phyloP scores from a whole-genome alignment of 371 early-diverging fungal species.

The Apophysomyces trapeziformis region DNA sequence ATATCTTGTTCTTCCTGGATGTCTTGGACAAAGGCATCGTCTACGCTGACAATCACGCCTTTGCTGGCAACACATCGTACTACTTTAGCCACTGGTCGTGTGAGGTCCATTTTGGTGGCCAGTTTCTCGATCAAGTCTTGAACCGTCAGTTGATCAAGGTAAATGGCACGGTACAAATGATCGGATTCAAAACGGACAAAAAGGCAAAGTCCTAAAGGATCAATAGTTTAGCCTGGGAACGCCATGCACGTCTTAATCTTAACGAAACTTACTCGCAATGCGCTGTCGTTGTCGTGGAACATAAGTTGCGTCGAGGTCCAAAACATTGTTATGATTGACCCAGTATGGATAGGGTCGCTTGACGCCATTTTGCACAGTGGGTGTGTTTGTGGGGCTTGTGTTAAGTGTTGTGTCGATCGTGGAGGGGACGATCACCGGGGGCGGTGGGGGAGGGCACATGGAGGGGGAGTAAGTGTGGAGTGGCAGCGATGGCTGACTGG shows the following conservation, averaged over 20 bases:
- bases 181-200: conserved; percentile 49
- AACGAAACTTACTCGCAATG: conserved; percentile 5
- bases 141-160: conserved; percentile 55
- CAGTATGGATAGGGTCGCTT: not conserved
- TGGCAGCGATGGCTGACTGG: not conserved
- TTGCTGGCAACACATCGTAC: conserved; percentile 34
- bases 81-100: conserved; percentile 37
- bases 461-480: too few species aligned
- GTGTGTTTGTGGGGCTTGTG: too few species aligned
- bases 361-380: not conserved
- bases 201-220: conserved; percentile 46
- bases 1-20: conserved; percentile 61
- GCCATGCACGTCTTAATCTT: not conserved
- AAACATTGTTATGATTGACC: conserved; percentile 1
- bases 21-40: conserved; percentile 55
- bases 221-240: conserved; percentile 8
- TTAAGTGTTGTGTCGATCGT: not conserved
- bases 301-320: conserved; percentile 42
- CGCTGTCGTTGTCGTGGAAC: conserved; percentile 23
- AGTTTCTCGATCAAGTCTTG: conserved; percentile 38
- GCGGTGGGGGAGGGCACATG: not conserved
- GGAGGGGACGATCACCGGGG: not conserved
- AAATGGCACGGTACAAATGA: conserved; percentile 56
- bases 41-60: conserved; percentile 44
- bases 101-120: conserved; percentile 44